Evolutionary conservation across 2,329 filamentous ascomycete species (phyloP).

Genomic region (Colletotrichum higginsianum): DNA sequence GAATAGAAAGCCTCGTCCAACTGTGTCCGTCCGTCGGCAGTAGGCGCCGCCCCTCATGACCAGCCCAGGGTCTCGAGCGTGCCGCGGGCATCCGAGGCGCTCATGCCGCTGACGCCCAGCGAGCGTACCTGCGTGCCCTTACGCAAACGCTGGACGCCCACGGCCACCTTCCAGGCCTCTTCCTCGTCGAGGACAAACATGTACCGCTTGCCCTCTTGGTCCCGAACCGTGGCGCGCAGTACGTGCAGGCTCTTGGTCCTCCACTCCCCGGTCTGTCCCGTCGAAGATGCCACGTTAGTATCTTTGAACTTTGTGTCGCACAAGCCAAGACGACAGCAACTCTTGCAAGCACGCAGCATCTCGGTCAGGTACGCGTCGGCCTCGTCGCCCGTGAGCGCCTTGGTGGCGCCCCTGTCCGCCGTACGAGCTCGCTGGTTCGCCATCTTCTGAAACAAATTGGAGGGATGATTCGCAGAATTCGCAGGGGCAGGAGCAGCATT

Average conservation of each 20-base stretch:
- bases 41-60: constrained; percentile 45
- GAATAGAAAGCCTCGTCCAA: neutral
- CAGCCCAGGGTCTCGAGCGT: constrained; percentile 74
- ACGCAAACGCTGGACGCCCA: constrained; percentile 72
- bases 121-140: constrained; percentile 73
- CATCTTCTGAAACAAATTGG: constrained; percentile 63
- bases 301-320: constrained; percentile 61
- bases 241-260: constrained; percentile 72
- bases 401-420: constrained; percentile 64
- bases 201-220: constrained; percentile 77
- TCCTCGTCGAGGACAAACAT: constrained; percentile 76
- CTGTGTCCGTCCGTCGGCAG: neutral
- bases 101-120: constrained; percentile 71
- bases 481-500: constrained; percentile 59
- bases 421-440: constrained; percentile 61
- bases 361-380: constrained; percentile 76
- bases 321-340: constrained; percentile 71
- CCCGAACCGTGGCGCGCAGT: constrained; percentile 74
- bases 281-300: constrained; percentile 58
- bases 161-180: constrained; percentile 78
- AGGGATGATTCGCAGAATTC: constrained; percentile 55
- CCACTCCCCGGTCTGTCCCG: constrained; percentile 67
- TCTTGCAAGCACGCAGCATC: constrained; percentile 75
- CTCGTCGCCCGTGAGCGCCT: constrained; percentile 73
- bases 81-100: constrained; percentile 66